These are phyloP conservation scores for Phyllosticta citribraziliensis DNA, from an alignment of 2,329 filamentous ascomycete species.

Conservation along the genomic window DNA sequence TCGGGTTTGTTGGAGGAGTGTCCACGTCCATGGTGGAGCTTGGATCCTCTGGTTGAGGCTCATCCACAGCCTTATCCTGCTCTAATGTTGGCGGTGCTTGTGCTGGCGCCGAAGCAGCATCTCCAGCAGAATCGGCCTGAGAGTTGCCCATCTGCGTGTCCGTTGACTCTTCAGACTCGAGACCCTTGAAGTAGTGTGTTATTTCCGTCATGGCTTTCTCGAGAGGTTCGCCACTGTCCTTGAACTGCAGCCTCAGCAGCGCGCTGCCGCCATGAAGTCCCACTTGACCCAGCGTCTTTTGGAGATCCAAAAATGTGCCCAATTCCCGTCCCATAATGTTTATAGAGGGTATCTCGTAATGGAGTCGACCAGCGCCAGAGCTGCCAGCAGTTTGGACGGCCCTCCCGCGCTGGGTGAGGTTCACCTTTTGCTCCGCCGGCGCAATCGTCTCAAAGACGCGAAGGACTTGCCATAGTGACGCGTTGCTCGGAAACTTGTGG, in stretches of 20 bases:
- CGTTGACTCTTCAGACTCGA: constrained; percentile 15
- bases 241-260: constrained; percentile 68
- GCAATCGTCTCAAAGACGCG: constrained; percentile 76
- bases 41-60: constrained; percentile 12
- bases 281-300: constrained; percentile 79
- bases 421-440: constrained; percentile 40
- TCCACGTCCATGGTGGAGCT: constrained; percentile 8
- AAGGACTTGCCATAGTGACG: constrained; percentile 79
- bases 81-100: constrained; percentile 16
- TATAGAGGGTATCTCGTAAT: constrained; percentile 79
- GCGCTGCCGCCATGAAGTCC: constrained; percentile 79
- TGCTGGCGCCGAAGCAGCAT: constrained; percentile 17
- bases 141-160: constrained; percentile 14
- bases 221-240: constrained; percentile 64
- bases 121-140: constrained; percentile 20
- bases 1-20: constrained; percentile 13
- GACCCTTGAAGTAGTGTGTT: constrained; percentile 56
- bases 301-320: constrained; percentile 66
- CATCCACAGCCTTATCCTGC: constrained; percentile 12
- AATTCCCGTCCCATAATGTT: constrained; percentile 76
- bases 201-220: constrained; percentile 82
- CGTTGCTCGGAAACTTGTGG: constrained; percentile 80
- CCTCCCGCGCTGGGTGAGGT: constrained; percentile 76
- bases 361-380: constrained; percentile 60
- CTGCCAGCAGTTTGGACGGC: constrained; percentile 49